Conservation (phyloP, 2,329 filamentous ascomycete genomes). For the Fusarium sp. region DNA sequence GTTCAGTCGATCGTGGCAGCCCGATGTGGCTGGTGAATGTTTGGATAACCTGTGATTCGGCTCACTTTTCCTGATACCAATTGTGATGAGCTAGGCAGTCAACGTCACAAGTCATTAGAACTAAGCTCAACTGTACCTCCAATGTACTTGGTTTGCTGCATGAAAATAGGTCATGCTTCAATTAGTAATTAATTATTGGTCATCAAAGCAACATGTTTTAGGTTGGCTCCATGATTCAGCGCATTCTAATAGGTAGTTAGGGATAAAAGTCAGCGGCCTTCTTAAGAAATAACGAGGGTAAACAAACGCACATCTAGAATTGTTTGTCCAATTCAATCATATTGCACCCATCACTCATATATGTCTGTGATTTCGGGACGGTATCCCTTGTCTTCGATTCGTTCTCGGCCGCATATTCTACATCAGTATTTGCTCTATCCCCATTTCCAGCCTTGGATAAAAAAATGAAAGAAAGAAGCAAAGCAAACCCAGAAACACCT, state of each 20-base stretch:
- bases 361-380: not conserved
- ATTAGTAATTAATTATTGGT: too few species aligned
- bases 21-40: slow-evolving; percentile 8
- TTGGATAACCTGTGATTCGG: not conserved
- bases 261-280: not conserved
- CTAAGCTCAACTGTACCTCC: not conserved
- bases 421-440: slow-evolving; percentile 13
- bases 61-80: not conserved
- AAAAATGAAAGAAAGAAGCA: slow-evolving; percentile 1
- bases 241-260: not conserved
- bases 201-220: too few species aligned
- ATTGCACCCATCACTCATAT: slow-evolving; percentile 3
- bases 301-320: not conserved
- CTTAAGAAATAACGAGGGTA: not conserved
- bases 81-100: too few species aligned
- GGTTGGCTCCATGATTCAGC: not conserved
- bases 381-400: slow-evolving; percentile 8
- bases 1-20: slow-evolving; percentile 1
- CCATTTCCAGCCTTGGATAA: not conserved
- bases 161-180: not conserved
- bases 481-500: slow-evolving; percentile 26
- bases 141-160: not conserved
- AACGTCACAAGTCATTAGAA: too few species aligned
- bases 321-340: not conserved
- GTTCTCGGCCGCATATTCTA: slow-evolving; percentile 11